Evolutionary conservation across 148 eudicot species (phyloP), one percentile per base, ranked within the genome.

Genomic region (Rhododendron vialii): DNA sequence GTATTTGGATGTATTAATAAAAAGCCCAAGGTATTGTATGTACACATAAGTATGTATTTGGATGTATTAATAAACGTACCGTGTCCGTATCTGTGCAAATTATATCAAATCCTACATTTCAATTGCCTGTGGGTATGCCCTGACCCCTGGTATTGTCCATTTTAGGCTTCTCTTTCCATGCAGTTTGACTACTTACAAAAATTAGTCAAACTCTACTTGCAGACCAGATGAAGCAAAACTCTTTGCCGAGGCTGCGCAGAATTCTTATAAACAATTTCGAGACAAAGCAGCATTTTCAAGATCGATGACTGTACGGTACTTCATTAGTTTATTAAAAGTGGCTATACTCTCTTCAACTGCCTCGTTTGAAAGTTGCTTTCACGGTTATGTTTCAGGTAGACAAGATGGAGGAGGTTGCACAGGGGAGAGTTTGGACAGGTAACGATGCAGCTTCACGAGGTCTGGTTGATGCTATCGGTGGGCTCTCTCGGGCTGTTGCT

Each of bases 401-500:
- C 30, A 89, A 90, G 89, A 96, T 95, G 96, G 99, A 96, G 86
- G 98, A 96, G 90, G 86, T 91, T 87, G 99, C 98, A 79, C 99
- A 96, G 92, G 99, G 98, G 74, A 91, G 99, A 89, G 99, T 96
- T 77, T 96, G 99, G 99, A 96, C 96, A 8, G 99, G 98, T 28
- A 89, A 85, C 74, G 96, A 96, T 86, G 99, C 96, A 74, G 93
- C 93, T 89, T 89, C 92, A 76, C 89, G 95, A 83, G 98, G 98
- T 82, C 90, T 96, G 88, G 91, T 96, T 82, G 99, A 96, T 92
- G 95, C 99, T 59, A 90, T 96, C 87, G 98, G 99, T 86, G 99
- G 99, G 61, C 84, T 96, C 87, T 91, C 90, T 80, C 92, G 91
- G 43, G 99, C 98, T 88, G 93, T 96, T 86, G 98, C 99, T 80